phyloP scores from a whole-genome alignment of 495 filamentous ascomycete genomes.

The Lepraria neglecta region DNA sequence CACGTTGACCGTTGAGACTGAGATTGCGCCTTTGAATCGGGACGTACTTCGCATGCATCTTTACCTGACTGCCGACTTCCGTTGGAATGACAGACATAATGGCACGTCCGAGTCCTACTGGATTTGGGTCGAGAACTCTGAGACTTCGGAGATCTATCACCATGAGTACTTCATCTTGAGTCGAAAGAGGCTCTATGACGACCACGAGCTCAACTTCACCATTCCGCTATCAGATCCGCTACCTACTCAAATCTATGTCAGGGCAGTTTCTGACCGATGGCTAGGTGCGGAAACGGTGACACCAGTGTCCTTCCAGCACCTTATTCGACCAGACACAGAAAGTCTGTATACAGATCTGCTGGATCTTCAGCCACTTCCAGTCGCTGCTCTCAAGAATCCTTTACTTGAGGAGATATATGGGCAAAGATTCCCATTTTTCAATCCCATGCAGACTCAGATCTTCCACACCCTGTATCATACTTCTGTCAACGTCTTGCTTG shows the following conservation, averaged over 20 bases:
- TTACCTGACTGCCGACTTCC: slow-evolving; percentile 79
- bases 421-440: slow-evolving; percentile 88
- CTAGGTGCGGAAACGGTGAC: slow-evolving; percentile 94
- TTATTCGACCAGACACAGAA: slow-evolving; percentile 95
- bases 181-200: slow-evolving; percentile 80
- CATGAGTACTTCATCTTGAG: slow-evolving; percentile 94
- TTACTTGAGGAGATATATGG: slow-evolving; percentile 82
- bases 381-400: slow-evolving; percentile 81
- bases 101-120: slow-evolving; percentile 93
- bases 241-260: slow-evolving; percentile 90
- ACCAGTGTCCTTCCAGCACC: slow-evolving; percentile 92
- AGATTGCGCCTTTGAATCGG: slow-evolving; percentile 92
- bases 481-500: slow-evolving; percentile 80
- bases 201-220: slow-evolving; percentile 95
- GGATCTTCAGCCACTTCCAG: slow-evolving; percentile 83
- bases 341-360: slow-evolving; percentile 93
- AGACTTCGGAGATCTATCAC: slow-evolving; percentile 95
- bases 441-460: slow-evolving; percentile 98
- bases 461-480: slow-evolving; percentile 96
- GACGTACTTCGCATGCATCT: slow-evolving; percentile 87
- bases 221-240: slow-evolving; percentile 91
- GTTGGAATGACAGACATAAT: slow-evolving; percentile 93
- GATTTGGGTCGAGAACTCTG: slow-evolving; percentile 98
- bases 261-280: slow-evolving; percentile 92
- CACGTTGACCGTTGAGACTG: slow-evolving; percentile 78